Evolutionary conservation across 2,329 filamentous ascomycete species (phyloP), one percentile per base, ranked within the genome.

Genomic region (Apiospora hydei): DNA sequence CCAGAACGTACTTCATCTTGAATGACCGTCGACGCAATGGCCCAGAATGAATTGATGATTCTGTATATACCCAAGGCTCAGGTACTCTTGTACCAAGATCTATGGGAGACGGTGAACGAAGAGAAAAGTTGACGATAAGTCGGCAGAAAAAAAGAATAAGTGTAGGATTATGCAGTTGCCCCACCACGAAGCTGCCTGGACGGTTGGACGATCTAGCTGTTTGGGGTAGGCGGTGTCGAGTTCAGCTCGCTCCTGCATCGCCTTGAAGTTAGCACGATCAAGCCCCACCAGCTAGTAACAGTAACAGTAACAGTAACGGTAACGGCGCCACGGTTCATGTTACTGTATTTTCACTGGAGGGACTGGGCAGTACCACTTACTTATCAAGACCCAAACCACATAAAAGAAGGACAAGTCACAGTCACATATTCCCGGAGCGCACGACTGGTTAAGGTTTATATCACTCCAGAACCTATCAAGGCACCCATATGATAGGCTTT

Each of bases 1-100:
- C 72, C 30, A 73, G 49, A 51, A 73, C 72, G 26, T 70, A 69
- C 67, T 71, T 71, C 72, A 73, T 73, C 57, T 64, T 64, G 57
- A 61, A 41, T 64, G 57, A 64, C 57, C 57, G 57, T 64, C 57
- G 57, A 64, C 57, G 10, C 57, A 61, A 61, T 61, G 53, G 53
- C 53, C 53, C 53, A 61, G 53, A 61, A 61, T 38, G 24, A 11
- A 11, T 61, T 61, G 53, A 61, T 2, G 26, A 38, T 61, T 64
- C 57, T 64, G 57, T 64, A n/a, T 64, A 64, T 64, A 64, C 57
- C 57, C 57, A 64, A 64, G 11, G 57, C 57, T 38, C 34, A 38
- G 57, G 53, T 61, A 61, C 53, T 61, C 53, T 21, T 61, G 53
- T 61, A 61, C 53, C 53, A 61, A 61, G 18, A 61, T 41, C 21